phyloP scores from a whole-genome alignment of 805 yeast genomes.

The Hyphopichia homilentoma region DNA sequence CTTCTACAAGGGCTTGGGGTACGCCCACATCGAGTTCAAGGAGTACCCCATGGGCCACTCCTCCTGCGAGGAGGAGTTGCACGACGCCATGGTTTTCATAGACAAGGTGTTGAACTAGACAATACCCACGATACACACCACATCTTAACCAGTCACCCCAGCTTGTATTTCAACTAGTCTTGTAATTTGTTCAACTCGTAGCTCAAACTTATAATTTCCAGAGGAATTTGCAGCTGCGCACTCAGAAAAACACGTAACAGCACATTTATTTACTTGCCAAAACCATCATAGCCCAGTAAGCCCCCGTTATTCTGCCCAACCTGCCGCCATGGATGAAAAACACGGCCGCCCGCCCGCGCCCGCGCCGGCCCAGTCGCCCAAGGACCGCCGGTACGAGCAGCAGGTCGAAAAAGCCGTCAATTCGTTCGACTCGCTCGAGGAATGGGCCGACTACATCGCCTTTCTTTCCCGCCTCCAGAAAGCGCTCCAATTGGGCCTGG shows the following conservation, averaged over 20 bases:
- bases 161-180: too few species aligned
- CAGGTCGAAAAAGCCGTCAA: slow-evolving; percentile 70
- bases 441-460: slow-evolving; percentile 98
- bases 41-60: slow-evolving; percentile 64
- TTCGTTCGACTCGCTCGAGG: slow-evolving; percentile 77
- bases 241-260: too few species aligned
- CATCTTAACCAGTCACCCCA: too few species aligned
- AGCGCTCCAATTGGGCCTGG: slow-evolving; percentile 47
- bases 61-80: slow-evolving; percentile 62
- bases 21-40: slow-evolving; percentile 37
- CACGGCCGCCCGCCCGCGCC: too few species aligned
- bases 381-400: slow-evolving; percentile 62
- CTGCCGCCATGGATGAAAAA: too few species aligned
- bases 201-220: too few species aligned
- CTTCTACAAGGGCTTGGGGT: slow-evolving; percentile 48
- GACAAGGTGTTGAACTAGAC: slow-evolving; percentile 12
- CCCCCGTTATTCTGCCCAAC: too few species aligned
- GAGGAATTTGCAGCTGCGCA: too few species aligned
- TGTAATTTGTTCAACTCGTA: too few species aligned
- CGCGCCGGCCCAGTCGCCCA: background rate
- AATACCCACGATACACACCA: too few species aligned
- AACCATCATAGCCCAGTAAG: too few species aligned
- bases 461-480: slow-evolving; percentile 77
- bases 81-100: slow-evolving; percentile 41
- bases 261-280: too few species aligned